phyloP scores from a whole-genome alignment of 345 rosid species.

The Brassica juncea region DNA sequence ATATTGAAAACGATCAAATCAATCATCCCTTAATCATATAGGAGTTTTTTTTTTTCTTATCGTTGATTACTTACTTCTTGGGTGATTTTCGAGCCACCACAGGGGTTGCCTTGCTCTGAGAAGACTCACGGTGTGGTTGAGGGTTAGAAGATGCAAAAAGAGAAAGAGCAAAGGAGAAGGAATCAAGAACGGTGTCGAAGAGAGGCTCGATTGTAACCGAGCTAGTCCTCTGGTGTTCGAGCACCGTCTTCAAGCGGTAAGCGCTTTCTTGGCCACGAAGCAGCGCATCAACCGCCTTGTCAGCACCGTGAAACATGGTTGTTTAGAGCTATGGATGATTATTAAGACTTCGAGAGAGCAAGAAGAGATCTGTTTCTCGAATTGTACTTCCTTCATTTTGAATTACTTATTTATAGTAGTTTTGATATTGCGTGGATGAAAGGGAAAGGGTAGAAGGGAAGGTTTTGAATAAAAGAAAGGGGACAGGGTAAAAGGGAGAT shows the following conservation, averaged over 20 bases:
- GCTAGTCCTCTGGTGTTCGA: background rate
- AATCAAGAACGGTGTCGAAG: constrained; percentile 19
- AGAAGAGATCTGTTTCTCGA: too few species aligned
- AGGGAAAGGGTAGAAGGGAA: too few species aligned
- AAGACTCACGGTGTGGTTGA: background rate
- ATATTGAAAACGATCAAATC: background rate
- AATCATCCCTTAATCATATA: background rate
- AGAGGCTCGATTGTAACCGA: background rate
- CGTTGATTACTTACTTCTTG: constrained; percentile 2
- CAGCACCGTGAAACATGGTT: background rate
- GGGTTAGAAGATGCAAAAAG: background rate
- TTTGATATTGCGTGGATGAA: too few species aligned
- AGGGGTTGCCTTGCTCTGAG: background rate
- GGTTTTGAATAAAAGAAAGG: too few species aligned
- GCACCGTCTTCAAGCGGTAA: background rate
- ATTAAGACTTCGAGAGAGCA: too few species aligned
- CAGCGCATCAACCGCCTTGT: constrained; percentile 3
- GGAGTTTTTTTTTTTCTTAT: background rate
- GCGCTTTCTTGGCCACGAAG: constrained; percentile 32
- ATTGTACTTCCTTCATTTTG: background rate
- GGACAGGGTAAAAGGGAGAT: too few species aligned
- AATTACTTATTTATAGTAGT: background rate
- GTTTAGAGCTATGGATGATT: too few species aligned
- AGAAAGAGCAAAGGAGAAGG: constrained; percentile 11
- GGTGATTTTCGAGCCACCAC: background rate